These are phyloP conservation scores for Penstemon newberryi DNA, from an alignment of 257 asterid genomes.

Conservation along the genomic window DNA sequence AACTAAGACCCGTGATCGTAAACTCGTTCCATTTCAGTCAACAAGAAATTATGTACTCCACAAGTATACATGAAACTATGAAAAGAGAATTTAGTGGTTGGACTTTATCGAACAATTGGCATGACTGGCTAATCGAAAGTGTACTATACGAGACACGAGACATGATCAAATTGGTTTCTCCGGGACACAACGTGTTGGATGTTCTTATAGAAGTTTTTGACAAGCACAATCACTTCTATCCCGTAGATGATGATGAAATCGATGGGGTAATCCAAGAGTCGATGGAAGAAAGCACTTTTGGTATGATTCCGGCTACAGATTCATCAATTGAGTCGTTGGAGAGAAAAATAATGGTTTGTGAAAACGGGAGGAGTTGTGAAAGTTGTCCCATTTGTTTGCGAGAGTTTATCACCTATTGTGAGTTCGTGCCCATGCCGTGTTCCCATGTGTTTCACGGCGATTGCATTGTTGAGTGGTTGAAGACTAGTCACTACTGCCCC, in stretches of 20 bases:
- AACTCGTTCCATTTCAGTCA: neutral
- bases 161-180: neutral
- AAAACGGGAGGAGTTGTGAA: neutral
- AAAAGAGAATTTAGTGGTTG: neutral
- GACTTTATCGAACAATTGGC: neutral
- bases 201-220: neutral
- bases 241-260: too few species aligned
- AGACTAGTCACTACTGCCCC: constrained; percentile 21
- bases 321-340: constrained; percentile 17
- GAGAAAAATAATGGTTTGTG: neutral
- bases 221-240: neutral
- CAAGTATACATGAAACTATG: neutral
- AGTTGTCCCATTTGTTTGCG: constrained; percentile 20
- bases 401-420: neutral
- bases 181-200: neutral
- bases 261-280: too few species aligned
- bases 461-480: constrained; percentile 22
- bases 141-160: too few species aligned
- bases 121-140: neutral
- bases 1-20: neutral
- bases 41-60: neutral
- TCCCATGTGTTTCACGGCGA: constrained; percentile 21
- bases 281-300: too few species aligned
- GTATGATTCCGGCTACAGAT: constrained; percentile 6
- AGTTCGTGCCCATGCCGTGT: constrained; percentile 11